Evolutionary conservation across 179 eudicot species (phyloP).

Genomic region (Kewa caespitosa): DNA sequence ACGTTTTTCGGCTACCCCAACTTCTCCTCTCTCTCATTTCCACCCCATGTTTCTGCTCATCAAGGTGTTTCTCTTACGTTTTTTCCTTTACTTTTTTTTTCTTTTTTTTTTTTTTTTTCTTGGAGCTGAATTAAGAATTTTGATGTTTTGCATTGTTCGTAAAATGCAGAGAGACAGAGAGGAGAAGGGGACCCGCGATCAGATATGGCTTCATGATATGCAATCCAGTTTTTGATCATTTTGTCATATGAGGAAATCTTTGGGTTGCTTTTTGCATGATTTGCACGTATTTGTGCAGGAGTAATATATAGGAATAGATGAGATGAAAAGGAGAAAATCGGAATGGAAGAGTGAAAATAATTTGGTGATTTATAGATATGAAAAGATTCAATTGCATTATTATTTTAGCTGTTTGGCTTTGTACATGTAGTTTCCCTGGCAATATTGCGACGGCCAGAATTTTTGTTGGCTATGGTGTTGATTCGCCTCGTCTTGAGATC

Average conservation of each 20-base stretch:
- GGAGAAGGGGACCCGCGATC: not conserved
- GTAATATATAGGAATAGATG: constrained; percentile 7
- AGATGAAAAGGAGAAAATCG: constrained; percentile 35
- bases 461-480: constrained; percentile 18
- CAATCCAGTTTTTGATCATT: not conserved
- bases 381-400: constrained; percentile 24
- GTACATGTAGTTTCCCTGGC: constrained; percentile 29
- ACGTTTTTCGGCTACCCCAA: too few species aligned
- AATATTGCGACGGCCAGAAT: constrained; percentile 30
- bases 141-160: not conserved
- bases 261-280: not conserved
- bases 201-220: not conserved
- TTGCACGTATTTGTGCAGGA: not conserved
- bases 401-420: constrained; percentile 30
- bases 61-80: too few species aligned
- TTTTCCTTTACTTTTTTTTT: too few species aligned
- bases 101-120: not conserved
- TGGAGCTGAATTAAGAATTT: not conserved
- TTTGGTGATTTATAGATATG: constrained; percentile 31
- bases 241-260: not conserved
- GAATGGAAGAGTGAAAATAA: constrained; percentile 21
- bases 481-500: constrained; percentile 21
- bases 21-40: too few species aligned
- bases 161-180: not conserved
- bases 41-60: too few species aligned